Conservation (phyloP, 345 rosid genomes). For the Moricandia arvensis region DNA sequence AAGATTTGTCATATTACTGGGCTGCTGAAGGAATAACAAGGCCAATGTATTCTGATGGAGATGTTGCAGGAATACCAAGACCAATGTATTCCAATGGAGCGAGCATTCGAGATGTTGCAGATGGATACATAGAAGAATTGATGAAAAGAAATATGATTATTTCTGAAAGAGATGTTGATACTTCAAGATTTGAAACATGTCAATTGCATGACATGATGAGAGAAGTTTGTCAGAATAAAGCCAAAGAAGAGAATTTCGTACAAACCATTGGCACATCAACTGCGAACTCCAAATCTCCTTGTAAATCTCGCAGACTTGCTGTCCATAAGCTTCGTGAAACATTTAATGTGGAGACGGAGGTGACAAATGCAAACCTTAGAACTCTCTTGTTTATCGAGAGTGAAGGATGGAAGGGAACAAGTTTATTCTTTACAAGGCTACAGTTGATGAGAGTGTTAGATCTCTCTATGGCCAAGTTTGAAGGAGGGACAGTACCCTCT, state of each 20-base stretch:
- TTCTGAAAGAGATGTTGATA: neutral
- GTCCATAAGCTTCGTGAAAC: neutral
- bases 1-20: constrained; percentile 32
- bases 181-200: constrained; percentile 4
- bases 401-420: neutral
- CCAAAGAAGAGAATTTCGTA: constrained; percentile 23
- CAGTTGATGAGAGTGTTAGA: constrained; percentile 38
- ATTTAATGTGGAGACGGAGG: neutral
- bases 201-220: constrained; percentile 31
- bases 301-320: neutral
- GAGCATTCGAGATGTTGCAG: constrained; percentile 20
- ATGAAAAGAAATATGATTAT: constrained; percentile 39
- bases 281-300: neutral
- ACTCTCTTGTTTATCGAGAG: neutral
- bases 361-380: neutral
- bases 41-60: constrained; percentile 6
- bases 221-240: constrained; percentile 21
- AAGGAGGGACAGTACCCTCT: constrained; percentile 11
- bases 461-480: neutral
- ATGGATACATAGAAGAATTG: constrained; percentile 33
- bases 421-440: neutral
- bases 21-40: constrained; percentile 40
- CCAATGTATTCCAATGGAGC: neutral
- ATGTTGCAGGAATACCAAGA: constrained; percentile 27
- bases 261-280: neutral